phyloP scores from a whole-genome alignment of 495 filamentous ascomycete species.

The Xeromyces bisporus region DNA sequence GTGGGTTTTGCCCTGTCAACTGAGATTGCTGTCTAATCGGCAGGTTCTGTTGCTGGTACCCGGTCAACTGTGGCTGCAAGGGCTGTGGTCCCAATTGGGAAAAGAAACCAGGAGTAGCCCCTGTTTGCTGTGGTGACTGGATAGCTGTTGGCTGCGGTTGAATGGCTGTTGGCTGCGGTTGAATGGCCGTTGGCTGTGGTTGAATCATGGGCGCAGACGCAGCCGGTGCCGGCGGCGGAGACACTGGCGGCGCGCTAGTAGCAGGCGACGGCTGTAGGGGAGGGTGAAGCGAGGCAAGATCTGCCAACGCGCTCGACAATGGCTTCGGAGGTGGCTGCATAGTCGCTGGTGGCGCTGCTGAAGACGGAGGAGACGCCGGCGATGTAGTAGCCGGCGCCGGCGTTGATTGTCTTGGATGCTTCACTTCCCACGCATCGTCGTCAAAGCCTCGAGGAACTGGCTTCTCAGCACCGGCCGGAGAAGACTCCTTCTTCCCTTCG shows the following conservation, averaged over 20 bases:
- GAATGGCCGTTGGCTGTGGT: slow-evolving; percentile 31
- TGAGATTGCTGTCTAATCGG: slow-evolving; percentile 50
- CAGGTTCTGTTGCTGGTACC: slow-evolving; percentile 25
- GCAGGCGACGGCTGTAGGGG: slow-evolving; percentile 60
- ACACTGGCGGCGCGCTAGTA: slow-evolving; percentile 29
- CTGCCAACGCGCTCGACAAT: slow-evolving; percentile 56
- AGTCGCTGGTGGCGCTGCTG: slow-evolving; percentile 18
- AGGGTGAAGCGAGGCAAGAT: slow-evolving; percentile 57
- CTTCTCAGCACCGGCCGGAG: slow-evolving; percentile 28
- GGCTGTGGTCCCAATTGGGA: slow-evolving; percentile 25
- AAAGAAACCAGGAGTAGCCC: slow-evolving; percentile 36
- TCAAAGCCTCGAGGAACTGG: slow-evolving; percentile 58
- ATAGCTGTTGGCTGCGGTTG: slow-evolving; percentile 33
- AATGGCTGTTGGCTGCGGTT: slow-evolving; percentile 4
- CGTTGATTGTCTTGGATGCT: slow-evolving; percentile 51
- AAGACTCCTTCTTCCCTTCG: slow-evolving; percentile 27
- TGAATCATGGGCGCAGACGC: slow-evolving; percentile 17
- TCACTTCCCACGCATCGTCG: slow-evolving; percentile 94
- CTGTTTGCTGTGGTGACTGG: slow-evolving; percentile 31
- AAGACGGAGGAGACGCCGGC: slow-evolving; percentile 9
- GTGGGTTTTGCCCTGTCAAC: slow-evolving; percentile 40
- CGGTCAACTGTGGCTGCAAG: slow-evolving; percentile 27
- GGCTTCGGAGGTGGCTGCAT: slow-evolving; percentile 27
- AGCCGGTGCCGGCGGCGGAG: slow-evolving; percentile 12
- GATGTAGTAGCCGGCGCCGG: slow-evolving; percentile 13